Evolutionary conservation across 2,329 filamentous ascomycete genomes (phyloP).

Genomic region (Aspergillus tamarii): DNA sequence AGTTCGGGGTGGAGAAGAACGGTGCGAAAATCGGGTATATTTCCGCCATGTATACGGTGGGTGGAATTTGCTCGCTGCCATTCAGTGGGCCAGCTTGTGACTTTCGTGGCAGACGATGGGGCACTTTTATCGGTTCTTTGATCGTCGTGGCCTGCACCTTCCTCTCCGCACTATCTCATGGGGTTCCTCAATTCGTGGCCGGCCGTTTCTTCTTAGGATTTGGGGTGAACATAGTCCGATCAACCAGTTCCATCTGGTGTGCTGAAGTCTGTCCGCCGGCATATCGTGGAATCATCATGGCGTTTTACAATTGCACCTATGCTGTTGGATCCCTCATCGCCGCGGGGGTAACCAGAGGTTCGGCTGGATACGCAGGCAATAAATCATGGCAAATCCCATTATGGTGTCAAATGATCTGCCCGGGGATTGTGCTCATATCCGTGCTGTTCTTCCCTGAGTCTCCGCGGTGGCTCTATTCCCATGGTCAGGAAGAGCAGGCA

Average conservation of each 20-base stretch:
- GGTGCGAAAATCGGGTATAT: slow-evolving; percentile 51
- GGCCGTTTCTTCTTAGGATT: slow-evolving; percentile 60
- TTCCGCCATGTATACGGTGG: slow-evolving; percentile 54
- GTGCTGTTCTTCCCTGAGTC: slow-evolving; percentile 55
- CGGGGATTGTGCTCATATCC: slow-evolving; percentile 43
- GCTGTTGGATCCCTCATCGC: slow-evolving; percentile 58
- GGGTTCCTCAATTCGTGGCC: slow-evolving; percentile 55
- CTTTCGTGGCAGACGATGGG: slow-evolving; percentile 56
- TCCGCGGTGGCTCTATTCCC: slow-evolving; percentile 26
- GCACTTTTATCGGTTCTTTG: slow-evolving; percentile 60
- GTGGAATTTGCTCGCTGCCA: slow-evolving; percentile 48
- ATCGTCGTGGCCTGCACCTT: slow-evolving; percentile 57
- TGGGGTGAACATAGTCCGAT: slow-evolving; percentile 62
- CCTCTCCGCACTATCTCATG: slow-evolving; percentile 29
- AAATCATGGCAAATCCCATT: slow-evolving; percentile 63
- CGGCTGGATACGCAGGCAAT: slow-evolving; percentile 38
- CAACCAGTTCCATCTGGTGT: slow-evolving; percentile 65
- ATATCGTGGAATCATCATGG: slow-evolving; percentile 64
- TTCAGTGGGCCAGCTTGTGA: slow-evolving; percentile 52
- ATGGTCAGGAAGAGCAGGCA: slow-evolving; percentile 27
- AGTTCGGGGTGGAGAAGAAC: slow-evolving; percentile 45
- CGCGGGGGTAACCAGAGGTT: slow-evolving; percentile 58
- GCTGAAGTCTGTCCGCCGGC: slow-evolving; percentile 67
- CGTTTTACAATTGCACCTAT: slow-evolving; percentile 58
- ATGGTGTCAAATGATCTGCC: slow-evolving; percentile 54